Evolutionary conservation across 1,139 yeast species (phyloP), one percentile per base, ranked within the genome.

Genomic region (Candida tropicalis): DNA sequence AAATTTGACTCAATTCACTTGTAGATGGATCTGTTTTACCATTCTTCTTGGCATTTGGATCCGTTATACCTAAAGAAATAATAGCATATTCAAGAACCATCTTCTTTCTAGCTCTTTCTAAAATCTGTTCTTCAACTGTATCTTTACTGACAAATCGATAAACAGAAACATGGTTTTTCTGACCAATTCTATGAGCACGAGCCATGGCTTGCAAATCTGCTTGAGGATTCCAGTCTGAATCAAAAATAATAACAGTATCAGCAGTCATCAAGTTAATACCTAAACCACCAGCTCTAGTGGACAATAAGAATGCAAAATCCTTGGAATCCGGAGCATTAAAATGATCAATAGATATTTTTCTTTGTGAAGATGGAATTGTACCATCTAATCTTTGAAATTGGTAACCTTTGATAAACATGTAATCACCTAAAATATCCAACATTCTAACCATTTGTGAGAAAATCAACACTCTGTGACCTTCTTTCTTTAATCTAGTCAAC

Each of bases 201-300:
- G 99, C 99, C 99, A 95, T 95, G 4, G 99, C 99, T 67, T 93
- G 98, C 54, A 91, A 71, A 75, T 91, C 99, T 1, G 98, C 98
- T 66, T 93, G 98, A 1, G 98, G 98, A 60, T 93, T 93, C 99
- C 99, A 93, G 70, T 93, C 99, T 10, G 97, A 87, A 67, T 93
- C 99, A 66, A 93, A 93, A 35, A 93, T 90, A 54, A 93, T 88
- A 27, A 93, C 99, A 4, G 99, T 93, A 60, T 93, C 99, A 3
- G 99, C 99, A 5, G 99, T 93, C 98, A 91, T 93, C 61, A 95
- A 75, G 62, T 93, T 93, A 61, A 93, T 95, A 64, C 99, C 99
- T 50, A 93, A 75, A 42, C 99, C 99, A 71, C 99, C 99, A 18
- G 99, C 99, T 70, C 99, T 81, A 0, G 99, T 95, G 34, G 96